Conservation (phyloP, 2,329 filamentous ascomycete species). For the Hypoxylon sp. region DNA sequence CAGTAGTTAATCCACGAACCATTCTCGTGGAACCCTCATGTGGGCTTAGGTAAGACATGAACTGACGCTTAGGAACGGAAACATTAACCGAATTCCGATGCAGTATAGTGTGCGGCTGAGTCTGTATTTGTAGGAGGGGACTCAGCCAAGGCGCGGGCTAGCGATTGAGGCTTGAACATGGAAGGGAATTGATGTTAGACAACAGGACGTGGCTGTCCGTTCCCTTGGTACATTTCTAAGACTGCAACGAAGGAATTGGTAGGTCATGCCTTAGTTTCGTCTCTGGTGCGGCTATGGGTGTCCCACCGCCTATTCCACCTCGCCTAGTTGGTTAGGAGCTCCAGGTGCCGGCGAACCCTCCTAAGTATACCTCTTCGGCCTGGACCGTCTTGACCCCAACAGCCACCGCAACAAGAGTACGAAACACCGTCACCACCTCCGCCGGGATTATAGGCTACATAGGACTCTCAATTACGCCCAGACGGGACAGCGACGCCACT, state of each 20-base stretch:
- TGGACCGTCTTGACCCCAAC: conserved; percentile 7
- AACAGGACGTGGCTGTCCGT: conserved; percentile 3
- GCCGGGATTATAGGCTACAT: conserved; percentile 12
- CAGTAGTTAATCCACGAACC: conserved; percentile 20
- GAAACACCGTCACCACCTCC: conserved; percentile 1
- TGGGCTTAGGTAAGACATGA: conserved; percentile 23
- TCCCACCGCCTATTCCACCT: conserved; percentile 44
- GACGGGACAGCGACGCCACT: conserved; percentile 42
- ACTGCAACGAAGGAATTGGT: background rate
- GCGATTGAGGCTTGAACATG: conserved; percentile 15
- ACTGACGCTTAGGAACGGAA: conserved; percentile 11
- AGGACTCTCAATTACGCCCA: conserved; percentile 29
- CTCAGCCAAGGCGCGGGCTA: conserved; percentile 24
- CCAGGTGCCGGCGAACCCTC: conserved; percentile 8
- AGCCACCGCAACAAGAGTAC: conserved; percentile 7
- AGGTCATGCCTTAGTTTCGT: background rate
- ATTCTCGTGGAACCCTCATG: conserved; percentile 19
- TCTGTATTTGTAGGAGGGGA: background rate
- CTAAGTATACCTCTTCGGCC: conserved; percentile 1
- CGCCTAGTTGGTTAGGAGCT: conserved; percentile 45
- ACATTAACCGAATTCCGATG: conserved; percentile 15
- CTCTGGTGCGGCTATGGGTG: conserved; percentile 24
- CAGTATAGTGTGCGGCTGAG: conserved; percentile 31
- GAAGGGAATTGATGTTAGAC: background rate
- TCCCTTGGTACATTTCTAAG: conserved; percentile 5